Conservation (phyloP, 2,329 filamentous ascomycete species). For the Trichoderma sp. region DNA sequence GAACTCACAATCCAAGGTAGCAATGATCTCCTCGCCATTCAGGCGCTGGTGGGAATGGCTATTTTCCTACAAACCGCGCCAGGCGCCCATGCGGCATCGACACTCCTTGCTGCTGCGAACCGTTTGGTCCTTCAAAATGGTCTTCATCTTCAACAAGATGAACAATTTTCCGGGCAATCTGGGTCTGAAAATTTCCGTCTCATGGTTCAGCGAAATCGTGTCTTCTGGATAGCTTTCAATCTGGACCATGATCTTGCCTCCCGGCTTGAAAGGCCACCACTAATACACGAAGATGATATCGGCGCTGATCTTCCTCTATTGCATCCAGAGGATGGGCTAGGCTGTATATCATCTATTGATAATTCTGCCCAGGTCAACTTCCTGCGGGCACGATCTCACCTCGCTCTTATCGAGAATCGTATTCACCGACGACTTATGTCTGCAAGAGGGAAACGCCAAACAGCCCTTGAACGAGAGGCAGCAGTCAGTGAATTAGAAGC, state of each 20-base stretch:
- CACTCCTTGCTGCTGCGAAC: not conserved
- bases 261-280: not conserved
- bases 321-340: not conserved
- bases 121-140: not conserved
- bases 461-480: not conserved
- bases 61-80: slow-evolving; percentile 4
- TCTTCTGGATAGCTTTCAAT: slow-evolving; percentile 3
- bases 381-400: not conserved
- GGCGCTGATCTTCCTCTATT: not conserved
- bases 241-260: slow-evolving; percentile 3
- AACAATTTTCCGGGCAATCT: not conserved
- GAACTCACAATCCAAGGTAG: not conserved
- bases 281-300: slow-evolving; percentile 8
- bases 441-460: not conserved
- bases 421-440: slow-evolving; percentile 2
- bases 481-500: not conserved
- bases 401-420: slow-evolving; percentile 2
- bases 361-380: not conserved
- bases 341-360: not conserved
- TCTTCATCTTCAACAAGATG: not conserved
- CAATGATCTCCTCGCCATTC: not conserved
- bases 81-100: slow-evolving; percentile 1
- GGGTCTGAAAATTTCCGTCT: not conserved
- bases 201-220: not conserved
- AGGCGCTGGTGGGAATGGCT: slow-evolving; percentile 6